A percentile compares a stretch with the other conserved stretches of the same genome.
These are phyloP conservation scores for Colletotrichum sp. DNA, from an alignment of 2,329 filamentous ascomycete genomes.

Conservation along the genomic window DNA sequence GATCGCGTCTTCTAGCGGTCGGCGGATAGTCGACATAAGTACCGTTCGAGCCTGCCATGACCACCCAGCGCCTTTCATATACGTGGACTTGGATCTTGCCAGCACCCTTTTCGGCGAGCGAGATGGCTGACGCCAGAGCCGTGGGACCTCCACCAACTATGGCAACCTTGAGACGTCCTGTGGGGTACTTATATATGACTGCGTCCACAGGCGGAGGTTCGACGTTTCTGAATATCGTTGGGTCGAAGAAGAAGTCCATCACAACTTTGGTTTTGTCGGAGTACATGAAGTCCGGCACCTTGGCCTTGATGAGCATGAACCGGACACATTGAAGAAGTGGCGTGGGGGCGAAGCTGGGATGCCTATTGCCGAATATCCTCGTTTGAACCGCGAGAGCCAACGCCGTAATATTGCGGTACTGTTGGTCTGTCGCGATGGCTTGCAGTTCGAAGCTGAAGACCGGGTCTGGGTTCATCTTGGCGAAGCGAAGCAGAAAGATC, in stretches of 20 bases:
- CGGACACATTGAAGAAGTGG: conserved; percentile 37
- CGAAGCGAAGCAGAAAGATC: conserved; percentile 34
- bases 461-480: conserved; percentile 24
- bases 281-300: background rate
- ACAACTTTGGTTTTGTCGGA: background rate
- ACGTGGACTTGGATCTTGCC: conserved; percentile 37
- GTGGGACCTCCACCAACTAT: background rate
- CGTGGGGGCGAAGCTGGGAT: conserved; percentile 31
- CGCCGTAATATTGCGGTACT: conserved; percentile 9
- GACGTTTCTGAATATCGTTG: background rate
- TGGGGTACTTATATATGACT: background rate
- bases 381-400: conserved; percentile 31
- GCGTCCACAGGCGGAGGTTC: background rate
- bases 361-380: conserved; percentile 30
- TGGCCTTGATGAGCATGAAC: background rate
- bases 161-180: background rate
- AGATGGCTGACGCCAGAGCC: background rate
- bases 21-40: conserved; percentile 31
- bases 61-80: conserved; percentile 39
- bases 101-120: conserved; percentile 35
- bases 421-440: conserved; percentile 29
- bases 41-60: conserved; percentile 20
- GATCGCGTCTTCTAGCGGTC: background rate
- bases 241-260: background rate
- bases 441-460: conserved; percentile 27